Evolutionary conservation across 441 rosid species (phyloP).

Genomic region (Pelargonium australe): DNA sequence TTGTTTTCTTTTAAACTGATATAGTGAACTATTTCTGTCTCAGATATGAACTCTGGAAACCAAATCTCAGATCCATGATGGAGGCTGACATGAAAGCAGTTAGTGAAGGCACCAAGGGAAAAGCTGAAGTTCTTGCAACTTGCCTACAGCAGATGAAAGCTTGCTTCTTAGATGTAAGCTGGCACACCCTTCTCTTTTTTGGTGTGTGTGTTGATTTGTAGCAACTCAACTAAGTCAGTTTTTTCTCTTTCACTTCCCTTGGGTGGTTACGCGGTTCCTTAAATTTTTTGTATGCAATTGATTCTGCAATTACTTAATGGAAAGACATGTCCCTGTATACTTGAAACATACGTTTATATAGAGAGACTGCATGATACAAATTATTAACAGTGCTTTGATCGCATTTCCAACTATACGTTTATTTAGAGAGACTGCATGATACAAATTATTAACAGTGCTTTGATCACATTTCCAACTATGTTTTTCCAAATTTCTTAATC

Average conservation of each 20-base stretch:
- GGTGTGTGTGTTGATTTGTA: neutral
- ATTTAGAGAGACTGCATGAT: neutral
- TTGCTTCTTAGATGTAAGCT: slow-evolving; percentile 90
- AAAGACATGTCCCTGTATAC: neutral
- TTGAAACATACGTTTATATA: neutral
- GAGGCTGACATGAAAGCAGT: slow-evolving; percentile 93
- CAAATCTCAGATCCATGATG: slow-evolving; percentile 93
- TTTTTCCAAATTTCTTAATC: neutral
- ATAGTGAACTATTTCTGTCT: slow-evolving; percentile 13
- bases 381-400: neutral
- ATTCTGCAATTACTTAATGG: neutral
- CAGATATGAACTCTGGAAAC: slow-evolving; percentile 97
- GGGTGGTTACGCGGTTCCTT: neutral
- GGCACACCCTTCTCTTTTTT: neutral
- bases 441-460: neutral
- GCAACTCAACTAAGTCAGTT: neutral
- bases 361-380: neutral
- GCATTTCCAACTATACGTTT: neutral
- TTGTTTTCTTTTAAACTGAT: neutral
- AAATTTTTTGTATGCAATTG: slow-evolving; percentile 15
- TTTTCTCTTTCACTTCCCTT: neutral
- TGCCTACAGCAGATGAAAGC: slow-evolving; percentile 98
- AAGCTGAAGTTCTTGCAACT: slow-evolving; percentile 70
- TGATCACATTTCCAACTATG: neutral
- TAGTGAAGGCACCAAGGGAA: slow-evolving; percentile 70